phyloP scores from a whole-genome alignment of 1,139 yeast species.

The Debaryomyces robertsiae region DNA sequence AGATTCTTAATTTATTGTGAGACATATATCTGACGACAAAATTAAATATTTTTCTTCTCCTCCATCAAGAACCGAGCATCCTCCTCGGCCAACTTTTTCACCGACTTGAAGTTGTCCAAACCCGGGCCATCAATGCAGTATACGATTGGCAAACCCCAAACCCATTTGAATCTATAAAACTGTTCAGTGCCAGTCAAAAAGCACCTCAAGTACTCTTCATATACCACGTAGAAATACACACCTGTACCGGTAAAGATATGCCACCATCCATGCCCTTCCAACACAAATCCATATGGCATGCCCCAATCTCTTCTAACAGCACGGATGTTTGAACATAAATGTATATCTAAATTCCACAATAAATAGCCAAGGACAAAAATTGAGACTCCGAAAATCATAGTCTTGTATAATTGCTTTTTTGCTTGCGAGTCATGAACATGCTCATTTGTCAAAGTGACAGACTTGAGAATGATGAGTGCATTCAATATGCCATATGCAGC shows the following conservation, averaged over 20 bases:
- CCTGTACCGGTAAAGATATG: constrained; percentile 86
- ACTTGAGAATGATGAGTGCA: constrained; percentile 58
- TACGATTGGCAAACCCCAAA: constrained; percentile 44
- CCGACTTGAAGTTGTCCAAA: constrained; percentile 24
- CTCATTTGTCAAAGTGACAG: constrained; percentile 50
- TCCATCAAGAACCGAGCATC: constrained; percentile 17
- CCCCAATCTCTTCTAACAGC: constrained; percentile 66
- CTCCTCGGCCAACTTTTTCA: constrained; percentile 22
- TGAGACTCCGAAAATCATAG: constrained; percentile 63
- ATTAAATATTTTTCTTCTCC: constrained; percentile 14
- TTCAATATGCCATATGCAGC: constrained; percentile 71
- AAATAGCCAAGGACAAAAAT: constrained; percentile 73
- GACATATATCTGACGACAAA: no score
- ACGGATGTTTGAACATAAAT: constrained; percentile 69
- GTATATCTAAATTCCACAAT: constrained; percentile 85
- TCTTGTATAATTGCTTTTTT: constrained; percentile 47
- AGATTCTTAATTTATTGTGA: constrained; percentile 36
- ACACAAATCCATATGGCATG: constrained; percentile 81
- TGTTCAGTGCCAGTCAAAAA: constrained; percentile 55
- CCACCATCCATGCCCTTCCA: constrained; percentile 99
- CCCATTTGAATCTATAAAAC: constrained; percentile 56
- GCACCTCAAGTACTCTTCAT: constrained; percentile 70
- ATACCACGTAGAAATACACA: constrained; percentile 57
- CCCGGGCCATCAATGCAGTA: constrained; percentile 34
- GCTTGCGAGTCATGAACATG: constrained; percentile 55